These are phyloP conservation scores for Sordariomycetes sp. DNA, from an alignment of 2,329 filamentous ascomycete genomes.

Conservation along the genomic window DNA sequence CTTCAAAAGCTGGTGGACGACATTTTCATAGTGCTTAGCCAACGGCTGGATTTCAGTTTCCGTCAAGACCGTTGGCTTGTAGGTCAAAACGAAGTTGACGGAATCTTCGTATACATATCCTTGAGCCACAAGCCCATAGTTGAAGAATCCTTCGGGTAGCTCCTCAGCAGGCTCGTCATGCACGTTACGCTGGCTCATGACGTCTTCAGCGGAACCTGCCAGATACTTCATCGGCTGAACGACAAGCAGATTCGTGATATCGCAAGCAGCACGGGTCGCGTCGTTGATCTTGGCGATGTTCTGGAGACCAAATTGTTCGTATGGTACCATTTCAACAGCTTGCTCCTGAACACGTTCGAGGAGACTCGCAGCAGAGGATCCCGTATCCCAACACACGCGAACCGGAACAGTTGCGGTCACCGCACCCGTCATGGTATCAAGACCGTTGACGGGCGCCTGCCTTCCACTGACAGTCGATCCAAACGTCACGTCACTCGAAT, in stretches of 20 bases:
- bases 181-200: neutral
- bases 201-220: neutral
- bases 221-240: constrained; percentile 4
- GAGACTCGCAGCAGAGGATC: neutral
- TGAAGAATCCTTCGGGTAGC: constrained; percentile 3
- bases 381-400: constrained; percentile 3
- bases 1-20: neutral
- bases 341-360: constrained; percentile 5
- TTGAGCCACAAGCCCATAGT: constrained; percentile 5
- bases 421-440: constrained; percentile 10
- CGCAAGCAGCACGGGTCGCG: constrained; percentile 6
- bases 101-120: neutral
- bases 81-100: constrained; percentile 3
- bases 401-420: constrained; percentile 9
- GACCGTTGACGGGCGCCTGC: constrained; percentile 10
- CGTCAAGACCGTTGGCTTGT: constrained; percentile 1
- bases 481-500: constrained; percentile 9
- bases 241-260: constrained; percentile 10
- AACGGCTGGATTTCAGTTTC: constrained; percentile 1
- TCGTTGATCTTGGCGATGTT: constrained; percentile 8
- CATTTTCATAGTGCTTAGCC: constrained; percentile 1
- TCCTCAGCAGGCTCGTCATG: neutral
- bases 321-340: constrained; percentile 5
- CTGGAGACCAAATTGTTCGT: constrained; percentile 11
- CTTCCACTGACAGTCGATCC: constrained; percentile 12